A percentile compares a stretch with the other conserved stretches of the same genome.
Evolutionary conservation across 1,284 basidiomycete species (phyloP).

Genomic region (Coniferiporia weirii): DNA sequence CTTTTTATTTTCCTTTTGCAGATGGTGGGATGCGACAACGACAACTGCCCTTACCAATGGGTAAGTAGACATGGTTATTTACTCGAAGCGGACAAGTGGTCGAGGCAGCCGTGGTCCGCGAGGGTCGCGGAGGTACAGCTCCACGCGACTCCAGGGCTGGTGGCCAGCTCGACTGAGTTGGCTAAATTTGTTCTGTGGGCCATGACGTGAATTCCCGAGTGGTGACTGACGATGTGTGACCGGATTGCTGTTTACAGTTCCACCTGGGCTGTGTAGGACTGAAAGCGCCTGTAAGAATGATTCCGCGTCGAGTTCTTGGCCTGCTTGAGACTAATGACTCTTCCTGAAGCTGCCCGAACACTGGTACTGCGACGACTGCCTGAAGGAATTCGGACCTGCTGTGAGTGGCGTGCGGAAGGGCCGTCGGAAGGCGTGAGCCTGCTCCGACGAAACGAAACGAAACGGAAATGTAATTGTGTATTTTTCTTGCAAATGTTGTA

Average conservation of each 20-base stretch:
- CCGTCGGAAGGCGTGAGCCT: background rate
- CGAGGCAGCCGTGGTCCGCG: background rate
- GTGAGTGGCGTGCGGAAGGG: conserved; percentile 13
- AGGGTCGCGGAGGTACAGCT: background rate
- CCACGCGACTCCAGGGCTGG: background rate
- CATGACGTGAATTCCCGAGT: background rate
- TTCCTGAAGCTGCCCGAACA: conserved; percentile 19
- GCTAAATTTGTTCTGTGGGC: conserved; percentile 1
- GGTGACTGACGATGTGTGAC: background rate
- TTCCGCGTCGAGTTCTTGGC: background rate
- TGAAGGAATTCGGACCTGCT: conserved; percentile 13
- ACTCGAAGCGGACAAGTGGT: background rate
- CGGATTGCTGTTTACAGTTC: conserved; percentile 20
- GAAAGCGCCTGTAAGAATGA: conserved; percentile 18
- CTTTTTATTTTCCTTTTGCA: conserved; percentile 27
- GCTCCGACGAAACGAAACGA: no score
- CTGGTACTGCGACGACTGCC: conserved; percentile 26
- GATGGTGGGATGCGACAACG: conserved; percentile 71
- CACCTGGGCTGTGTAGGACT: conserved; percentile 26
- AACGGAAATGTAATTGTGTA: no score
- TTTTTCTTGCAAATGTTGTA: no score
- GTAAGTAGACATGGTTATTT: conserved; percentile 35
- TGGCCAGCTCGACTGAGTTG: conserved; percentile 2
- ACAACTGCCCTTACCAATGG: conserved; percentile 68
- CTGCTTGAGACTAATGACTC: background rate